These are phyloP conservation scores for Xylaria digitata DNA, from an alignment of 2,329 filamentous ascomycete genomes.

Conservation along the genomic window DNA sequence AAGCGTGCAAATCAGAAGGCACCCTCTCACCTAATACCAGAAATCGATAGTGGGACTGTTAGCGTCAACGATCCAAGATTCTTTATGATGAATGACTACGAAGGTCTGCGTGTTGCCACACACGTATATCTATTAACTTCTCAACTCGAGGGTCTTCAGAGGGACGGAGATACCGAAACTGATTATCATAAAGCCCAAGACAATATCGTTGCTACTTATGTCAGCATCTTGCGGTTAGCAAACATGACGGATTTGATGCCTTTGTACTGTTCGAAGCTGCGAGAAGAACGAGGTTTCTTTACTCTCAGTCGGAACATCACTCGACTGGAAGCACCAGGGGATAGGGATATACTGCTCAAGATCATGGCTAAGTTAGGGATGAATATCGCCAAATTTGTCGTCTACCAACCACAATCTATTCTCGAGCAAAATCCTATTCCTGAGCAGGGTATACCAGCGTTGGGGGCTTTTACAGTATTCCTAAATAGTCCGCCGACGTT, in stretches of 20 bases:
- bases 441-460: slow-evolving; percentile 54
- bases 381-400: slow-evolving; percentile 78
- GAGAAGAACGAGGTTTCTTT: slow-evolving; percentile 71
- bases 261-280: slow-evolving; percentile 85
- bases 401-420: slow-evolving; percentile 70
- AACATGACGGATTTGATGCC: slow-evolving; percentile 83
- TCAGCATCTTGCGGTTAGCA: slow-evolving; percentile 78
- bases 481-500: slow-evolving; percentile 62
- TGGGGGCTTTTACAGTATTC: slow-evolving; percentile 63
- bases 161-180: slow-evolving; percentile 53
- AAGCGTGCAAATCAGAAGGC: slow-evolving; percentile 59
- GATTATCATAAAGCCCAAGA: slow-evolving; percentile 67
- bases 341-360: slow-evolving; percentile 75
- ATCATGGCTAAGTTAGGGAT: slow-evolving; percentile 81
- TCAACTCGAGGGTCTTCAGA: slow-evolving; percentile 69
- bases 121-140: slow-evolving; percentile 75
- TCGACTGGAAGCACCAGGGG: slow-evolving; percentile 72
- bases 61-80: slow-evolving; percentile 59
- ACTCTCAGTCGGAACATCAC: slow-evolving; percentile 82
- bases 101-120: slow-evolving; percentile 74
- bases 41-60: slow-evolving; percentile 50
- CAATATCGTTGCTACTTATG: slow-evolving; percentile 83
- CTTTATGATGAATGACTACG: slow-evolving; percentile 67
- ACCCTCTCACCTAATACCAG: slow-evolving; percentile 58
- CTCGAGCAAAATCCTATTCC: slow-evolving; percentile 59